phyloP scores from a whole-genome alignment of 148 eudicot species.

The Fallopia convolvulus region DNA sequence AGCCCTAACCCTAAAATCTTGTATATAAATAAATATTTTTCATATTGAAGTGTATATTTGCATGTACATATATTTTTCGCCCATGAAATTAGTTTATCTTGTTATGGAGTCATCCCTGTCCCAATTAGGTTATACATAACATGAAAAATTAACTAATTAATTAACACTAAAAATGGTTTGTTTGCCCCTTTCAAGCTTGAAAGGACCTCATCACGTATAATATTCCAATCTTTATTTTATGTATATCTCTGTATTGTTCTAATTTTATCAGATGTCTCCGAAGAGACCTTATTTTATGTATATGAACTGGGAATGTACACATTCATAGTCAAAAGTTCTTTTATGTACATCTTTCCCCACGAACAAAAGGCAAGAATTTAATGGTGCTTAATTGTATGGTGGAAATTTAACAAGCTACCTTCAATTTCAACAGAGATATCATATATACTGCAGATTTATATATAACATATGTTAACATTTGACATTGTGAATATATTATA shows the following conservation, averaged over 20 bases:
- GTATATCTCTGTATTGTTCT: background rate
- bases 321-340: background rate
- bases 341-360: no score
- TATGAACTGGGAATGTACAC: background rate
- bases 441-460: background rate
- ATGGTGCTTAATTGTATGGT: background rate
- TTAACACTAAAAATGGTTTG: background rate
- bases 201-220: background rate
- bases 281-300: background rate
- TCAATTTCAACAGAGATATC: background rate
- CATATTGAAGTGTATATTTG: no score
- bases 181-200: background rate
- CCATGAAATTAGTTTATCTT: no score
- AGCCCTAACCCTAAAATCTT: slow-evolving; percentile 4
- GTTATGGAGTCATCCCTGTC: no score
- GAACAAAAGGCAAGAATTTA: background rate
- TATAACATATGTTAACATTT: background rate
- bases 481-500: background rate
- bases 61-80: no score
- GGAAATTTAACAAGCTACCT: no score
- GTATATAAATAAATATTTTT: background rate
- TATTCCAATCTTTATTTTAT: no score
- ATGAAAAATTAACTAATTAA: background rate
- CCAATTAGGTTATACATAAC: no score
- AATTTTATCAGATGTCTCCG: no score